These are phyloP conservation scores for Leucocoprinus leucothites DNA, from an alignment of 768 basidiomycete species.

Conservation along the genomic window DNA sequence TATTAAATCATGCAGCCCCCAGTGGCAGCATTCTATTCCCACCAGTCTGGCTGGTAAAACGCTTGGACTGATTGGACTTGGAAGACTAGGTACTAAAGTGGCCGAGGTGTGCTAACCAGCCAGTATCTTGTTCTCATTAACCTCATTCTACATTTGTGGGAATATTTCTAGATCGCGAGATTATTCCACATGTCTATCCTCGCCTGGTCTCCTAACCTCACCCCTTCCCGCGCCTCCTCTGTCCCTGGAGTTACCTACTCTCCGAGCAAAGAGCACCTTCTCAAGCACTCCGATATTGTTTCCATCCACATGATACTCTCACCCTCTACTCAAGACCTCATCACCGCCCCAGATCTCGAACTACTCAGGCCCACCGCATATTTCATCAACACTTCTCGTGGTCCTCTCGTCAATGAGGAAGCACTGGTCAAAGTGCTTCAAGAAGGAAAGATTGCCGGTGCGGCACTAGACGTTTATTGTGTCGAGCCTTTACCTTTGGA, in stretches of 20 bases:
- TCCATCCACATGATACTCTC: constrained; percentile 61
- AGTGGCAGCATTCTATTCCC: constrained; percentile 55
- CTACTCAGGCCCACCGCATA: constrained; percentile 57
- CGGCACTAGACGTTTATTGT: constrained; percentile 66
- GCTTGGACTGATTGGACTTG: constrained; percentile 60
- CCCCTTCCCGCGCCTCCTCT: constrained; percentile 47
- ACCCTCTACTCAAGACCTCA: constrained; percentile 44
- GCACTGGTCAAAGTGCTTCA: constrained; percentile 49
- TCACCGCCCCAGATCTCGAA: constrained; percentile 43
- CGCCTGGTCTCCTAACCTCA: constrained; percentile 67
- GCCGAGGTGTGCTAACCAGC: constrained; percentile 34
- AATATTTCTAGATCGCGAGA: constrained; percentile 45
- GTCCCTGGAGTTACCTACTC: constrained; percentile 47
- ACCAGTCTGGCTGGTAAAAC: constrained; percentile 51
- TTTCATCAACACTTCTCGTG: constrained; percentile 66
- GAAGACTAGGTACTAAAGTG: constrained; percentile 50
- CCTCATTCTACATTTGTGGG: neutral
- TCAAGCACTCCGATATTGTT: constrained; percentile 53
- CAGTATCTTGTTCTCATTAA: too few species aligned
- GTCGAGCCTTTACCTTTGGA: constrained; percentile 60
- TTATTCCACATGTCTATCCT: constrained; percentile 58
- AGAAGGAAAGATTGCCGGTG: constrained; percentile 49
- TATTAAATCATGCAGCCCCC: constrained; percentile 39
- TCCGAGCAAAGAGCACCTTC: constrained; percentile 48
- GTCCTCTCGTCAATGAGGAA: constrained; percentile 59